phyloP scores from a whole-genome alignment of 2,329 filamentous ascomycete species.

The Claviceps paspali region DNA sequence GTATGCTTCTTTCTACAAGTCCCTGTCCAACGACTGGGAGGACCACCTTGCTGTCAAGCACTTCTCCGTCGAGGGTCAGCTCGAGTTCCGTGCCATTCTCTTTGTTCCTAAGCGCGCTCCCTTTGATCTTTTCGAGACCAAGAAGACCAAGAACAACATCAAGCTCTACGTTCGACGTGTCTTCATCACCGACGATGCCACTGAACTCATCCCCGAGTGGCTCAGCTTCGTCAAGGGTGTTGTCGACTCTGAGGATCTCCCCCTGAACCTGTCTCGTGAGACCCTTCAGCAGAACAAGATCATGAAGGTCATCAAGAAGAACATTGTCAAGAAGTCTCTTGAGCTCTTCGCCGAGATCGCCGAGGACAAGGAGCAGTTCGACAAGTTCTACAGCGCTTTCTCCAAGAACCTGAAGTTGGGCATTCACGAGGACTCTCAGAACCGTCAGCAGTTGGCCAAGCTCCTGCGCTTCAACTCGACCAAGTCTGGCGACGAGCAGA shows the following conservation, averaged over 20 bases:
- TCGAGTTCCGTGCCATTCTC: slow-evolving; percentile 99
- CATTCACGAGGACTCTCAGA: slow-evolving; percentile 99
- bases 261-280: slow-evolving; percentile 98
- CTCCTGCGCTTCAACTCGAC: slow-evolving; percentile 97
- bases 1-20: slow-evolving; percentile 99
- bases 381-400: slow-evolving; percentile 99
- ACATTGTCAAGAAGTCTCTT: slow-evolving; percentile 99
- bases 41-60: slow-evolving; percentile 99
- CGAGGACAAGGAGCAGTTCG: slow-evolving; percentile 99
- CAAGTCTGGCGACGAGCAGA: slow-evolving; percentile 93
- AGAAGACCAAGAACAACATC: slow-evolving; percentile 99
- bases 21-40: slow-evolving; percentile 99
- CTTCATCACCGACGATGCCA: slow-evolving; percentile 99
- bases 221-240: slow-evolving; percentile 99
- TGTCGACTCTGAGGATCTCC: slow-evolving; percentile 98
- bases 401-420: slow-evolving; percentile 99
- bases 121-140: slow-evolving; percentile 99
- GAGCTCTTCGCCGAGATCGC: slow-evolving; percentile 99
- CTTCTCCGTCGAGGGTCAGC: slow-evolving; percentile 99
- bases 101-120: slow-evolving; percentile 99
- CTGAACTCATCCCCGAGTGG: slow-evolving; percentile 98
- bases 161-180: slow-evolving; percentile 99
- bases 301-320: slow-evolving; percentile 99
- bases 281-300: slow-evolving; percentile 99
- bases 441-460: slow-evolving; percentile 85